These are phyloP conservation scores for Aspergillus proliferans DNA, from an alignment of 2,329 filamentous ascomycete species.

Conservation along the genomic window DNA sequence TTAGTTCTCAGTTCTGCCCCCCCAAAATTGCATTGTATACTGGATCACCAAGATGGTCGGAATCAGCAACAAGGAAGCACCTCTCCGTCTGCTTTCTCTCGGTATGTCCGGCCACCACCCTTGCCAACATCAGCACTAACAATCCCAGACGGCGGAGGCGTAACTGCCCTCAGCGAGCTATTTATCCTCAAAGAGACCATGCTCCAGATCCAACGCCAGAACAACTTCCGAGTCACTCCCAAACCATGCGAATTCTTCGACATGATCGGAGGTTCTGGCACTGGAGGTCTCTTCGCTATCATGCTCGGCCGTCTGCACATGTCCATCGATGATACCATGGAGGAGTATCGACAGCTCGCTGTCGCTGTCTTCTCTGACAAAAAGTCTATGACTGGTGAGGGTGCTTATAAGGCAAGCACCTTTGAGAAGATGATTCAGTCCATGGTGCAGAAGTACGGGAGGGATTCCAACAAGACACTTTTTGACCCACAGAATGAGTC, in stretches of 20 bases:
- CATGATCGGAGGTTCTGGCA: constrained; percentile 16
- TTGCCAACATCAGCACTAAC: neutral
- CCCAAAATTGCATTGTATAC: neutral
- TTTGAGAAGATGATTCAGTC: too few species aligned
- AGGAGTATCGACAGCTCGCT: too few species aligned
- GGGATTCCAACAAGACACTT: too few species aligned
- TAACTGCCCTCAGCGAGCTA: neutral
- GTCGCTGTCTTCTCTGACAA: too few species aligned
- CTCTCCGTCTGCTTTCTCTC: neutral
- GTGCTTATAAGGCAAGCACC: too few species aligned
- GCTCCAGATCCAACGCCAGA: neutral
- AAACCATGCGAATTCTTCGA: constrained; percentile 17
- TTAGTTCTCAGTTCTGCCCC: neutral
- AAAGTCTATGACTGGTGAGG: too few species aligned
- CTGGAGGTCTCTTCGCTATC: constrained; percentile 30
- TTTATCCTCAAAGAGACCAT: neutral
- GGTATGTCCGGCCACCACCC: neutral
- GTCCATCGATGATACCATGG: constrained; percentile 1
- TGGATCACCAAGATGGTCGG: neutral
- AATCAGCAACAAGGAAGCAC: neutral
- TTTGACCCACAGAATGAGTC: too few species aligned
- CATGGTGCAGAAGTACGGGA: too few species aligned
- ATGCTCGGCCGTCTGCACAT: constrained; percentile 35
- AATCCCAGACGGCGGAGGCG: neutral
- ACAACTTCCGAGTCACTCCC: neutral